These are phyloP conservation scores for Diutina siamensis DNA, from an alignment of 1,139 yeast species.

Conservation along the genomic window DNA sequence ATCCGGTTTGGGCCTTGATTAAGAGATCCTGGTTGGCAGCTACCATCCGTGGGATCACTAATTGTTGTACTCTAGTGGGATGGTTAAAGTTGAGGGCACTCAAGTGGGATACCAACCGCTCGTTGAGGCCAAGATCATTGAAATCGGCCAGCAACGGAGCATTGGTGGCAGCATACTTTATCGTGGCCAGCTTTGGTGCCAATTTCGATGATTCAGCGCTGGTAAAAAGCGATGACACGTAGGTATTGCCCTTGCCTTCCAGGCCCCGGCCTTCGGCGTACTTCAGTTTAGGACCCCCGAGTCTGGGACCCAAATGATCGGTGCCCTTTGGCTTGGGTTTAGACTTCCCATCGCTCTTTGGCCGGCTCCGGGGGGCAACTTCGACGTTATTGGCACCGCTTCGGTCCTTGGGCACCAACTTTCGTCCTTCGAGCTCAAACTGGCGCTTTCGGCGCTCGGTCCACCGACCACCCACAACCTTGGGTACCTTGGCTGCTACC, in stretches of 20 bases:
- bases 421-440: conserved; percentile 1
- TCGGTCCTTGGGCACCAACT: background rate
- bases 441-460: conserved; percentile 2
- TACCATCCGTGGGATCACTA: conserved; percentile 54
- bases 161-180: conserved; percentile 50
- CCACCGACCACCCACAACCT: conserved; percentile 4
- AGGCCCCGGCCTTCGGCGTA: background rate
- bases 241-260: conserved; percentile 16
- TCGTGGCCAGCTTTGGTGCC: conserved; percentile 17
- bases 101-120: conserved; percentile 34
- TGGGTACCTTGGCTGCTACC: background rate
- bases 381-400: background rate
- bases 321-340: background rate
- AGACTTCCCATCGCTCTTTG: background rate
- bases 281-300: conserved; percentile 3
- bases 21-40: conserved; percentile 69
- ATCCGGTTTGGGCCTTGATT: conserved; percentile 92
- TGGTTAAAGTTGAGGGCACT: conserved; percentile 9
- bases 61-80: conserved; percentile 33
- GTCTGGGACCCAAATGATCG: background rate
- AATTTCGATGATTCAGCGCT: conserved; percentile 31
- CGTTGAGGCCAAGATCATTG: conserved; percentile 66
- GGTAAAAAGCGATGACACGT: conserved; percentile 80
- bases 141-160: conserved; percentile 73
- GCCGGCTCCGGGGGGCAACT: background rate